A percentile compares a stretch with the other conserved stretches of the same genome.
These are phyloP conservation scores for Fraxinus latifolia DNA, from an alignment of 305 asterid genomes.

Conservation along the genomic window DNA sequence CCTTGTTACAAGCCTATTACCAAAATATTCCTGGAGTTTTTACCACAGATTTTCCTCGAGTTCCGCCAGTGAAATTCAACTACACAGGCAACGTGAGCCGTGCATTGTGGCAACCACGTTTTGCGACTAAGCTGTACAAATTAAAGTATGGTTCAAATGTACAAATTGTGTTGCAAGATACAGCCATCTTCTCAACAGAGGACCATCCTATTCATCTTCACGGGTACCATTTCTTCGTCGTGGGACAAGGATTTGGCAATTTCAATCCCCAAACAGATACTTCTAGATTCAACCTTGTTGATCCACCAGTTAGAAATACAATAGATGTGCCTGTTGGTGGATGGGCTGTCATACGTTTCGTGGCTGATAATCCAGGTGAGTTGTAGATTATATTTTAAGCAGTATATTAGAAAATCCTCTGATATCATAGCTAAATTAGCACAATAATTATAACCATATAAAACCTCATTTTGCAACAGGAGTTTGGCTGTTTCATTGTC, in stretches of 20 bases:
- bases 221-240: conserved; percentile 48
- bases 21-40: conserved; percentile 40
- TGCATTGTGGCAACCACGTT: conserved; percentile 40
- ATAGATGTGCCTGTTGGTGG: conserved; percentile 47
- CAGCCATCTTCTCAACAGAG: conserved; percentile 40
- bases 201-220: conserved; percentile 48
- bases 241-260: conserved; percentile 44
- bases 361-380: conserved; percentile 45
- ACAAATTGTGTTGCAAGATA: conserved; percentile 43
- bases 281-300: conserved; percentile 37
- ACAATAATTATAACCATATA: background rate
- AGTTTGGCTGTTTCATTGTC: conserved; percentile 52
- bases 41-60: conserved; percentile 47
- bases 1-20: conserved; percentile 44
- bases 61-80: conserved; percentile 44
- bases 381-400: background rate
- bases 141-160: conserved; percentile 41
- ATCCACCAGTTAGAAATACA: conserved; percentile 40
- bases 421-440: background rate
- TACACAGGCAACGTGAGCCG: conserved; percentile 51
- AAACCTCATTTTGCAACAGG: conserved; percentile 26
- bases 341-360: conserved; percentile 46
- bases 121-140: conserved; percentile 39
- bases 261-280: conserved; percentile 30
- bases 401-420: background rate